Evolutionary conservation across 2,329 filamentous ascomycete species (phyloP).

Genomic region (Epicoccum nigrum): DNA sequence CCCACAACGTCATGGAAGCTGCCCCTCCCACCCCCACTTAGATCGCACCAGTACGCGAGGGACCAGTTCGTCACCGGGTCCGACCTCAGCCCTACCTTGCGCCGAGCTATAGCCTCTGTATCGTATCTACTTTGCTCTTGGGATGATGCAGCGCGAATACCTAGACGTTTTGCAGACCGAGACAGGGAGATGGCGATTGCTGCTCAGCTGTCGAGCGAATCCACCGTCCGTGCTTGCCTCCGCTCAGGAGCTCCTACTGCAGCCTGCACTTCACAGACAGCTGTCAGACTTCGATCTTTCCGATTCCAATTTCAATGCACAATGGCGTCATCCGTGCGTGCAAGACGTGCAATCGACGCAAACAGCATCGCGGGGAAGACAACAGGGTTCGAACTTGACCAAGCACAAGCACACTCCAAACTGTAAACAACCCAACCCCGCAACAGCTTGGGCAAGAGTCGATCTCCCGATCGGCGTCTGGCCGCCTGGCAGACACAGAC

Average conservation of each 20-base stretch:
- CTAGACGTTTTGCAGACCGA: no score
- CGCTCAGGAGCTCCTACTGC: neutral
- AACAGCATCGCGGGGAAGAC: constrained; percentile 7
- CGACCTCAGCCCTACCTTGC: neutral
- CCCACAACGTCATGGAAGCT: constrained; percentile 20
- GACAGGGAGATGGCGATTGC: neutral
- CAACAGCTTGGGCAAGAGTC: neutral
- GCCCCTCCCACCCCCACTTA: constrained; percentile 33
- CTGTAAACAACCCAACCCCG: neutral
- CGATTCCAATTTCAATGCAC: constrained; percentile 8
- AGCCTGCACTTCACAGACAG: neutral
- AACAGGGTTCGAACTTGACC: constrained; percentile 1
- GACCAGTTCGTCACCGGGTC: constrained; percentile 19
- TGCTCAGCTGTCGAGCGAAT: neutral
- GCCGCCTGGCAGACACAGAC: neutral
- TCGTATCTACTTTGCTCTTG: neutral
- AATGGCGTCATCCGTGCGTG: constrained; percentile 12
- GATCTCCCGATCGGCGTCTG: neutral
- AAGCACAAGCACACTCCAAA: neutral
- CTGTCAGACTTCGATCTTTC: constrained; percentile 4
- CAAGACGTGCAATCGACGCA: neutral
- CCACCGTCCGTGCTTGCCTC: neutral
- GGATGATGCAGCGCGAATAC: no score
- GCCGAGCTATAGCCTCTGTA: neutral
- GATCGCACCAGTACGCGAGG: constrained; percentile 15